Conservation (phyloP, 2,329 filamentous ascomycete species). For the Emmonsia crescens region DNA sequence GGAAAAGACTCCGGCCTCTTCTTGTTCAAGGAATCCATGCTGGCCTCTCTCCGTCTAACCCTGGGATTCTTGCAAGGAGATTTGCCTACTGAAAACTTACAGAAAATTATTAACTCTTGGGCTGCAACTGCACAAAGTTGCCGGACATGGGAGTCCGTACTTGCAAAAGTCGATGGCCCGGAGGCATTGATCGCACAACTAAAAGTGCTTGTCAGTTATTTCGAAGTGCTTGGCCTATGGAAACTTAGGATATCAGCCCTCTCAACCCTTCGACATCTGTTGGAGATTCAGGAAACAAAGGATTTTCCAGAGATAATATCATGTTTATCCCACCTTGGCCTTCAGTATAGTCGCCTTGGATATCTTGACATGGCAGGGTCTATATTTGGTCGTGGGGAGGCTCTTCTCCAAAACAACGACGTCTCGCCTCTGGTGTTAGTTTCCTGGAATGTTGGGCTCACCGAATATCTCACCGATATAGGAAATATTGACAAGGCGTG, state of each 20-base stretch:
- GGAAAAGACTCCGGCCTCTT: conserved; percentile 21
- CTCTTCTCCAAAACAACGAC: conserved; percentile 32
- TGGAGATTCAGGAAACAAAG: conserved; percentile 34
- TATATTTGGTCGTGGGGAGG: conserved; percentile 49
- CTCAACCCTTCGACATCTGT: conserved; percentile 37
- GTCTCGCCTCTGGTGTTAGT: conserved; percentile 38
- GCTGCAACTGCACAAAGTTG: conserved; percentile 35
- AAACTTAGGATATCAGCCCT: conserved; percentile 40
- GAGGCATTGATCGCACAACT: conserved; percentile 42
- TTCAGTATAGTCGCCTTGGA: conserved; percentile 49
- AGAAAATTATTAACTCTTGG: conserved; percentile 26
- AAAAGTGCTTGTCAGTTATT: conserved; percentile 44
- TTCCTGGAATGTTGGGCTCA: conserved; percentile 57
- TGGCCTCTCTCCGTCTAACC: conserved; percentile 26
- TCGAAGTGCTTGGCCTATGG: conserved; percentile 47
- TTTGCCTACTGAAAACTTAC: conserved; percentile 19
- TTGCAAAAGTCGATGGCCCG: conserved; percentile 39
- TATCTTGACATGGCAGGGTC: conserved; percentile 49
- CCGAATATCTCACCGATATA: conserved; percentile 61
- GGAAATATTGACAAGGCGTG: conserved; percentile 54
- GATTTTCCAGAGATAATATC: conserved; percentile 31
- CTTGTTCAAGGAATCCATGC: conserved; percentile 20
- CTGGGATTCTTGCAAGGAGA: conserved; percentile 26
- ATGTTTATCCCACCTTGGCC: conserved; percentile 38
- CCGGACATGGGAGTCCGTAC: conserved; percentile 32